Conservation (phyloP, 805 yeast species). For the Metschnikowia lochheadii region DNA sequence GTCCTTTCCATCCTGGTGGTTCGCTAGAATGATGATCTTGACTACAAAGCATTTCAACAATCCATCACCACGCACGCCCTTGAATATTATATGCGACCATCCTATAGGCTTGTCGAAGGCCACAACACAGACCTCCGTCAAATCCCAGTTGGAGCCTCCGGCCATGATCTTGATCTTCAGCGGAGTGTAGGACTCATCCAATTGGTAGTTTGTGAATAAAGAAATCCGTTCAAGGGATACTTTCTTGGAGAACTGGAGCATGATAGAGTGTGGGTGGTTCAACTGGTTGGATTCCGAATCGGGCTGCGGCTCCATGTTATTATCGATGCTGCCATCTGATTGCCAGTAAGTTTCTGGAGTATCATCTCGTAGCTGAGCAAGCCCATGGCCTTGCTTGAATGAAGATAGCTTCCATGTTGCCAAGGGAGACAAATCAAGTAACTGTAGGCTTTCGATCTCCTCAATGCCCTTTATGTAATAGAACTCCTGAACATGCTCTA, state of each 20-base stretch:
- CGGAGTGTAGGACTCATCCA: conserved; percentile 95
- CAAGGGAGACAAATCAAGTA: conserved; percentile 71
- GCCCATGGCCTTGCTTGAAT: conserved; percentile 65
- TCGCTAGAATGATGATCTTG: conserved; percentile 59
- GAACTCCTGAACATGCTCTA: conserved; percentile 39
- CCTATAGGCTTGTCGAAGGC: conserved; percentile 67
- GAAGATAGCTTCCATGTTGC: conserved; percentile 88
- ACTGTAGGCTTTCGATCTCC: conserved; percentile 52
- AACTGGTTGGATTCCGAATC: conserved; percentile 31
- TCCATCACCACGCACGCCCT: conserved; percentile 49
- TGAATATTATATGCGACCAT: conserved; percentile 67
- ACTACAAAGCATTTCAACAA: conserved; percentile 64
- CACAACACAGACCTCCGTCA: conserved; percentile 59
- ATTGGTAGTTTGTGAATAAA: conserved; percentile 61
- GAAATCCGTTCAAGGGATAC: conserved; percentile 68
- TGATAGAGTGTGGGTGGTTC: conserved; percentile 76
- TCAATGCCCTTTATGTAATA: conserved; percentile 46
- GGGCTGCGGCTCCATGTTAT: conserved; percentile 18
- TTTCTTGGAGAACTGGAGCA: conserved; percentile 73
- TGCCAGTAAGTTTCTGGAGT: conserved; percentile 83
- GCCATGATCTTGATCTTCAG: conserved; percentile 58
- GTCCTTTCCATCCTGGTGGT: conserved; percentile 95
- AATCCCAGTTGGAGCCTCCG: conserved; percentile 74
- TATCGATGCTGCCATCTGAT: conserved; percentile 68
- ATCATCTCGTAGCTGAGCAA: conserved; percentile 68